Percentiles rank a stretch among this genome's conserved stretches.
Evolutionary conservation across 805 yeast species (phyloP).

Genomic region (Pichia exigua): DNA sequence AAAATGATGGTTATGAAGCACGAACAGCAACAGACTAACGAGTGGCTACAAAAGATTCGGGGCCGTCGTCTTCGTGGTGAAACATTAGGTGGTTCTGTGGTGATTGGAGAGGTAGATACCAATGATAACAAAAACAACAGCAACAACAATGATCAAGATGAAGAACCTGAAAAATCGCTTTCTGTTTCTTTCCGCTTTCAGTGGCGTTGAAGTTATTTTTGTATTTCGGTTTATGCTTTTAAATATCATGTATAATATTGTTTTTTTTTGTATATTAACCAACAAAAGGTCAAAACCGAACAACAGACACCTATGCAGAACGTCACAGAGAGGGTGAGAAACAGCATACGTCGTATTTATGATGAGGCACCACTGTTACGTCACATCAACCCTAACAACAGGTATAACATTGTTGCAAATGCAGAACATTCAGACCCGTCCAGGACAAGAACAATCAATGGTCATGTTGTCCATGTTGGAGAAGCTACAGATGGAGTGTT

Average conservation of each 20-base stretch:
- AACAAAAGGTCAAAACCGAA: not conserved
- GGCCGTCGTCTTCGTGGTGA: slow-evolving; percentile 11
- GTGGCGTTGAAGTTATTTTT: slow-evolving; percentile 4
- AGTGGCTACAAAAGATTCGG: slow-evolving; percentile 4
- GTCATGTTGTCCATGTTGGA: slow-evolving; percentile 14
- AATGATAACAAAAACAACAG: not conserved
- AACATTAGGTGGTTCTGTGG: slow-evolving; percentile 3
- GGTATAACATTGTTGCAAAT: slow-evolving; percentile 19
- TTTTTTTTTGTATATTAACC: not conserved
- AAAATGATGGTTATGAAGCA: slow-evolving; percentile 16
- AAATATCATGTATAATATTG: not conserved
- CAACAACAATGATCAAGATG: no score
- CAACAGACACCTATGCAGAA: not conserved
- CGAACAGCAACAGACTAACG: slow-evolving; percentile 4
- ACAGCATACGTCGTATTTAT: not conserved
- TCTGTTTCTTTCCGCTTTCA: slow-evolving; percentile 1
- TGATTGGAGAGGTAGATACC: not conserved
- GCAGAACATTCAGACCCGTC: slow-evolving; percentile 3
- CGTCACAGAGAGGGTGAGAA: not conserved
- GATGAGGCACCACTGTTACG: slow-evolving; percentile 26
- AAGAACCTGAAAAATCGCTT: not conserved
- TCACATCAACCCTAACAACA: slow-evolving; percentile 18
- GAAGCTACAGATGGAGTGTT: slow-evolving; percentile 78
- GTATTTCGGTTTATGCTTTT: not conserved
- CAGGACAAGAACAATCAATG: slow-evolving; percentile 15